These are phyloP conservation scores for Fusarium subglutinans DNA, from an alignment of 2,329 filamentous ascomycete genomes.

Conservation along the genomic window DNA sequence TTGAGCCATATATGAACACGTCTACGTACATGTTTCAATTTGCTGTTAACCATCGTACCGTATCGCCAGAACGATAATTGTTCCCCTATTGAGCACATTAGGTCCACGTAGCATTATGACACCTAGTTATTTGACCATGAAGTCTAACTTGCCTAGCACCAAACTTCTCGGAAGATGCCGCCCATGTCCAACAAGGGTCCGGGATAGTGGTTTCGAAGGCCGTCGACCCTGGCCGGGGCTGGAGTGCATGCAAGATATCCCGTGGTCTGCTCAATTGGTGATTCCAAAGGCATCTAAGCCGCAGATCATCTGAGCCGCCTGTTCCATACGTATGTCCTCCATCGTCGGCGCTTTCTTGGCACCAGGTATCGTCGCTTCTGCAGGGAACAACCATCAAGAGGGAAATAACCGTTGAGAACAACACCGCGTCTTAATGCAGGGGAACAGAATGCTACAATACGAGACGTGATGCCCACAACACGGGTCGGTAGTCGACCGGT, in stretches of 20 bases:
- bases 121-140: slow-evolving; percentile 9
- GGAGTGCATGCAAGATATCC: slow-evolving; percentile 9
- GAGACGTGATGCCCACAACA: not conserved
- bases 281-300: slow-evolving; percentile 20
- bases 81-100: slow-evolving; percentile 7
- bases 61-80: not conserved
- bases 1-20: not conserved
- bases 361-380: not conserved
- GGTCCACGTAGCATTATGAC: slow-evolving; percentile 16
- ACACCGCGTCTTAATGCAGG: slow-evolving; percentile 1
- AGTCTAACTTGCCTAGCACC: slow-evolving; percentile 6
- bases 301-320: slow-evolving; percentile 33
- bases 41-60: not conserved
- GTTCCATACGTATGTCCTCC: slow-evolving; percentile 3
- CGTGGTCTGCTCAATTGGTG: slow-evolving; percentile 28
- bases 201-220: slow-evolving; percentile 7
- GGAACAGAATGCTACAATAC: slow-evolving; percentile 9
- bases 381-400: not conserved
- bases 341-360: not conserved
- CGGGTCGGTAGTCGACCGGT: slow-evolving; percentile 8
- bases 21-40: not conserved
- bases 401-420: not conserved
- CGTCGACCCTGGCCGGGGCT: not conserved
- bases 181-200: slow-evolving; percentile 1
- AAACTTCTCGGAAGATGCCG: slow-evolving; percentile 30